Percentiles rank a stretch among this genome's conserved stretches.
phyloP scores from a whole-genome alignment of 2,329 filamentous ascomycete genomes.

The Talaromyces sp. region DNA sequence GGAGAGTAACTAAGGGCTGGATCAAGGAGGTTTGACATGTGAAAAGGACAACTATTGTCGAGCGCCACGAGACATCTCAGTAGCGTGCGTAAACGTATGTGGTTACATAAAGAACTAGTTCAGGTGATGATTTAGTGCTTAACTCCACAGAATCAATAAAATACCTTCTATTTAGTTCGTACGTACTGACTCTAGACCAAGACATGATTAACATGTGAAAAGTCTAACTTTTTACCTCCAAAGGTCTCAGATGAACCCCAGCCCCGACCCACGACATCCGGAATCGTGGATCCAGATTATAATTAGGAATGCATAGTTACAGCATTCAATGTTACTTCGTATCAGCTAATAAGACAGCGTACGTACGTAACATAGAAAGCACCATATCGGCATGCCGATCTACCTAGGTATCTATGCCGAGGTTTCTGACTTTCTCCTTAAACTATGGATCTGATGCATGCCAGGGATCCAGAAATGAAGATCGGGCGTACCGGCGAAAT shows the following conservation, averaged over 20 bases:
- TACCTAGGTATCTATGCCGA: background rate
- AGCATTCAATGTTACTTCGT: background rate
- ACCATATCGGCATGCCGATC: constrained; percentile 1
- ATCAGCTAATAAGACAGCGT: background rate
- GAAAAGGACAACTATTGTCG: background rate
- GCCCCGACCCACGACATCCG: background rate
- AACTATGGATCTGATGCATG: background rate
- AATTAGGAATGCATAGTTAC: background rate
- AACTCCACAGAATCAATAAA: background rate
- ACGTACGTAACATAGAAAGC: background rate
- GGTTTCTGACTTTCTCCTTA: background rate
- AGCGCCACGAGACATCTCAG: background rate
- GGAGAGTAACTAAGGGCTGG: background rate
- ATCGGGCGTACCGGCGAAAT: background rate
- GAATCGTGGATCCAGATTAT: background rate
- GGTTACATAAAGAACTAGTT: background rate
- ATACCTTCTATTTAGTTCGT: no score
- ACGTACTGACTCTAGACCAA: no score
- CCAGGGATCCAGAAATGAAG: background rate
- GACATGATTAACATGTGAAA: background rate
- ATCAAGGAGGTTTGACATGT: background rate
- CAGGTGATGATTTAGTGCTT: background rate
- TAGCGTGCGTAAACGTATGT: background rate
- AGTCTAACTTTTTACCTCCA: background rate
- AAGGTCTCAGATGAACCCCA: background rate